phyloP scores from a whole-genome alignment of 2,329 filamentous ascomycete genomes.

The Aspergillus udagawae region DNA sequence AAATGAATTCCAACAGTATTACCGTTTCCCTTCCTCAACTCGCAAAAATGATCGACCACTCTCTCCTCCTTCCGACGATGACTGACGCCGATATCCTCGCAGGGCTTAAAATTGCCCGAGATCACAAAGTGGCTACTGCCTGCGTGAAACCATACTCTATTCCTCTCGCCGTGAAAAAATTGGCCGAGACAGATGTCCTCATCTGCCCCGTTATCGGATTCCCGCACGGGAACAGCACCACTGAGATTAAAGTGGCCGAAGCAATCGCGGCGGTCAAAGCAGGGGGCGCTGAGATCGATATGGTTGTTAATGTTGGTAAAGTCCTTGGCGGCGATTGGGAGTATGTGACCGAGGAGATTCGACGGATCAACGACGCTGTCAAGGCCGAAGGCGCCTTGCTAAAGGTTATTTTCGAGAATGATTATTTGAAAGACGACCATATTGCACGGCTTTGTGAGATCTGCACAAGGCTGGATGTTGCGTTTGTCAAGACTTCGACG shows the following conservation, averaged over 20 bases:
- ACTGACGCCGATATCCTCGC: conserved; percentile 52
- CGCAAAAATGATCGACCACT: conserved; percentile 53
- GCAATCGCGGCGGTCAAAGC: conserved; percentile 45
- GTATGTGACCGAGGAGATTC: conserved; percentile 53
- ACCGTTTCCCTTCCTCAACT: conserved; percentile 31
- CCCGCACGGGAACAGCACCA: conserved; percentile 56
- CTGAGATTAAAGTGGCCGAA: conserved; percentile 52
- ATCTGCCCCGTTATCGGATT: conserved; percentile 60
- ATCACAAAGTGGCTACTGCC: conserved; percentile 51
- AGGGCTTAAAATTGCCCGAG: conserved; percentile 48
- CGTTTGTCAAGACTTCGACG: conserved; percentile 59
- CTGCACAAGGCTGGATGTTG: conserved; percentile 49
- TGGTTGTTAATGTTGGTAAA: conserved; percentile 59
- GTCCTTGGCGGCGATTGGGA: conserved; percentile 54
- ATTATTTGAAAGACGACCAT: conserved; percentile 50
- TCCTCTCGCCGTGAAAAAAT: conserved; percentile 44
- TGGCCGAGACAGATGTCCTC: conserved; percentile 47
- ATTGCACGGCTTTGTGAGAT: conserved; percentile 54
- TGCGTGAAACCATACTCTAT: conserved; percentile 58
- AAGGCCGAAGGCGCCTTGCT: conserved; percentile 43
- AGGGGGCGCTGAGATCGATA: conserved; percentile 55
- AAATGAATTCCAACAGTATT: conserved; percentile 14
- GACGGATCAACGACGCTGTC: conserved; percentile 48
- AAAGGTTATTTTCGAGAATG: conserved; percentile 63
- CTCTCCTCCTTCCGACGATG: conserved; percentile 59